These are phyloP conservation scores for Uromyces viciae-fabae DNA, from an alignment of 1,284 basidiomycete genomes.

Conservation along the genomic window DNA sequence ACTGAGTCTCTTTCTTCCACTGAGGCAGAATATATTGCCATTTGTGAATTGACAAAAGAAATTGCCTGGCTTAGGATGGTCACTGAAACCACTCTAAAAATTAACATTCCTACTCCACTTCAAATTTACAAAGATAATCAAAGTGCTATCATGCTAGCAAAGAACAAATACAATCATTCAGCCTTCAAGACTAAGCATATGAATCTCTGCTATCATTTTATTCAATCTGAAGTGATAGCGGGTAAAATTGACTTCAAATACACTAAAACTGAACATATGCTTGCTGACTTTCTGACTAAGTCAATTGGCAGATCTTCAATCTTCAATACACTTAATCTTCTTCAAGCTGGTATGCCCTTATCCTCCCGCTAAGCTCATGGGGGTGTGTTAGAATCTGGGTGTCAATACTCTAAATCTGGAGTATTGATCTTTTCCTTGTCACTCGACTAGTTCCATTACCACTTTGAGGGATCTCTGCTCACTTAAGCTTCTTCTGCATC, in stretches of 20 bases:
- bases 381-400: neutral
- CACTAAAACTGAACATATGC: neutral
- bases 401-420: too few species aligned
- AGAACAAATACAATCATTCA: neutral
- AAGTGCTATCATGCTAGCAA: neutral
- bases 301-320: neutral
- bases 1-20: neutral
- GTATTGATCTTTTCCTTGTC: too few species aligned
- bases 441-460: too few species aligned
- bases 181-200: neutral
- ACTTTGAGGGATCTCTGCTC: too few species aligned
- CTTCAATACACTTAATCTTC: neutral
- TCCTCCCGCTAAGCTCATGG: too few species aligned
- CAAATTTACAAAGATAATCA: neutral
- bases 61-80: neutral
- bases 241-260: neutral
- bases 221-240: neutral
- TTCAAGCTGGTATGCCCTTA: neutral
- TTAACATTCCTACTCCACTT: neutral
- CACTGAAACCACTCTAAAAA: neutral
- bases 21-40: neutral
- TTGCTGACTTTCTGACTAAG: neutral
- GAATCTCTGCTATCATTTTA: slow-evolving; percentile 1
- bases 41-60: neutral
- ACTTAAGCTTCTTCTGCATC: too few species aligned